phyloP scores from a whole-genome alignment of 108 stramenopile species.

The Pseudonitzschia delicatissima region DNA sequence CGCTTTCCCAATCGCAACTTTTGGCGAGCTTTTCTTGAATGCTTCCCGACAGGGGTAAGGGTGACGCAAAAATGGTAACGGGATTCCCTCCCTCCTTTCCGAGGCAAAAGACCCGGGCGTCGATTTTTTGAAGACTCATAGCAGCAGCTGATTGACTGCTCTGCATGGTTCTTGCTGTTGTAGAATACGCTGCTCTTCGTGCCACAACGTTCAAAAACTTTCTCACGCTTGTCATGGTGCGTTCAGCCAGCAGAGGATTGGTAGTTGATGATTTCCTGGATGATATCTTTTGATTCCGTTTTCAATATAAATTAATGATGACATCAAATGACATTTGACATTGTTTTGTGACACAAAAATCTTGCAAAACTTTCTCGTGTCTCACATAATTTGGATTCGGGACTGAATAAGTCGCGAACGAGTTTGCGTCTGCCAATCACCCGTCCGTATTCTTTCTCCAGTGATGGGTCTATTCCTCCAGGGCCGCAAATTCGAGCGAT shows the following conservation, averaged over 20 bases:
- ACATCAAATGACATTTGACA: no score
- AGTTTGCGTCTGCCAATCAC: not conserved
- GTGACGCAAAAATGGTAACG: constrained; percentile 56
- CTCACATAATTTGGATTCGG: not conserved
- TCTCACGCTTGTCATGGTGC: no score
- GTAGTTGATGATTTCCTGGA: no score
- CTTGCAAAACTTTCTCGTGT: no score
- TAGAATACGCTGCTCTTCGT: not conserved
- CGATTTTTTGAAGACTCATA: constrained; percentile 20
- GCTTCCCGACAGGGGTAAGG: constrained; percentile 19
- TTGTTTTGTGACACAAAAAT: no score
- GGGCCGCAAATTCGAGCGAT: not conserved
- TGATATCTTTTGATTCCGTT: no score
- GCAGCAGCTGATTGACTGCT: not conserved
- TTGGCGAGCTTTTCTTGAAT: constrained; percentile 43
- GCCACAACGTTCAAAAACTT: not conserved
- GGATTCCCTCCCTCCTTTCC: constrained; percentile 57
- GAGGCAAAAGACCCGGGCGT: constrained; percentile 42
- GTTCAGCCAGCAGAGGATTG: no score
- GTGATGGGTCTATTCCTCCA: not conserved
- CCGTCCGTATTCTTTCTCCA: not conserved
- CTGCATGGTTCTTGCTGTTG: not conserved
- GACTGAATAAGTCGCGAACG: not conserved
- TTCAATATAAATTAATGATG: no score
- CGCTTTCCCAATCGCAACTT: constrained; percentile 64